Percentiles rank a stretch among this genome's conserved stretches.
These are phyloP conservation scores for Cinnamomum chago DNA, from an alignment of 164 flowering plant genomes.

Conservation along the genomic window DNA sequence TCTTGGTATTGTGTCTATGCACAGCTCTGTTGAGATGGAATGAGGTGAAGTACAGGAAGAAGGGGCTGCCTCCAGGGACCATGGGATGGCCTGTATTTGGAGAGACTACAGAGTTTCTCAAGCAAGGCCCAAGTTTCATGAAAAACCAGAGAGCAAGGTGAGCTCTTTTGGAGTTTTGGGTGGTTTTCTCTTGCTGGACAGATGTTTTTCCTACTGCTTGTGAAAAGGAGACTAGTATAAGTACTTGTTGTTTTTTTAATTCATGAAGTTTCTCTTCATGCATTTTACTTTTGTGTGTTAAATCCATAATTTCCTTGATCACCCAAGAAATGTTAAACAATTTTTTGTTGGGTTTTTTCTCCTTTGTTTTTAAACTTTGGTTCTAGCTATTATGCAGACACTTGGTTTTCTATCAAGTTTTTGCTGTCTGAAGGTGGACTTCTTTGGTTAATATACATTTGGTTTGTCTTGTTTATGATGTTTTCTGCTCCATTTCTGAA, in stretches of 20 bases:
- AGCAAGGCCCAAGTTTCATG: slow-evolving; percentile 84
- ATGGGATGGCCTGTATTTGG: slow-evolving; percentile 99
- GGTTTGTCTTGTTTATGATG: neutral
- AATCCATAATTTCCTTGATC: neutral
- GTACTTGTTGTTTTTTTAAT: neutral
- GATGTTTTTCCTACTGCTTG: neutral
- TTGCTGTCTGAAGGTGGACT: neutral
- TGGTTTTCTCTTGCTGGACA: neutral
- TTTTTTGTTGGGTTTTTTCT: too few relatives aligned
- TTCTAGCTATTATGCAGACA: neutral
- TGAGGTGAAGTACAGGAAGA: slow-evolving; percentile 70
- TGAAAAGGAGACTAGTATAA: neutral
- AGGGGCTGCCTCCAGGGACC: slow-evolving; percentile 89
- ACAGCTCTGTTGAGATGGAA: slow-evolving; percentile 72
- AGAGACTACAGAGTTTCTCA: slow-evolving; percentile 90
- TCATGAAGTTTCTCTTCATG: neutral
- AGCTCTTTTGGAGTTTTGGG: neutral
- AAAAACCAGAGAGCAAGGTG: slow-evolving; percentile 82
- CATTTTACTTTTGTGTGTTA: neutral
- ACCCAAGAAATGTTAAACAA: too few relatives aligned
- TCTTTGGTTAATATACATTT: neutral
- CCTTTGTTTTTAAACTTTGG: neutral
- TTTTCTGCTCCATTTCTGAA: slow-evolving; percentile 5
- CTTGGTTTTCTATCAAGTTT: too few relatives aligned
- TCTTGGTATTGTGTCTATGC: slow-evolving; percentile 44